These are phyloP conservation scores for Blastobotrys persicus DNA, from an alignment of 1,139 yeast species.

Conservation along the genomic window DNA sequence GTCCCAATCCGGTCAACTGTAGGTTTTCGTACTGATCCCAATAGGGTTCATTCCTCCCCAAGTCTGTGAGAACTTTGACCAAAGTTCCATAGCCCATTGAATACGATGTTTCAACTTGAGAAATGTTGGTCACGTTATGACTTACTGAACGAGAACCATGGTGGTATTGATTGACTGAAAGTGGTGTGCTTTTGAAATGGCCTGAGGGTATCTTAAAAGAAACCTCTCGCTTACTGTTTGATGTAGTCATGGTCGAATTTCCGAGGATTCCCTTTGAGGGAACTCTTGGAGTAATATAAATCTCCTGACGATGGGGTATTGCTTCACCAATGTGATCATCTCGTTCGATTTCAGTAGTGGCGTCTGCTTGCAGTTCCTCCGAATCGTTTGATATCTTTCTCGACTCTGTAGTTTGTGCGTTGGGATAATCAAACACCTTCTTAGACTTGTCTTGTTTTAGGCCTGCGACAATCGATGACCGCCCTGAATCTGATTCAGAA, in stretches of 20 bases:
- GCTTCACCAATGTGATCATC: neutral
- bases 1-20: constrained; percentile 32
- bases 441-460: neutral
- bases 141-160: no score
- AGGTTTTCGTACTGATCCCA: constrained; percentile 39
- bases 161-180: constrained; percentile 2
- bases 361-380: no score
- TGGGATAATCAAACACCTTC: constrained; percentile 6
- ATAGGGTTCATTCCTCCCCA: constrained; percentile 33
- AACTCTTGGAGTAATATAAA: no score
- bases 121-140: constrained; percentile 31
- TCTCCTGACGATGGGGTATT: constrained; percentile 6
- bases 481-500: no score
- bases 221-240: constrained; percentile 23
- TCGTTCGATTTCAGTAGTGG: constrained; percentile 5
- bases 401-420: constrained; percentile 7
- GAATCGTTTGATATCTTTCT: neutral
- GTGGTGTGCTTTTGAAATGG: constrained; percentile 14
- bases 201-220: constrained; percentile 23
- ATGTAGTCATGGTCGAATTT: constrained; percentile 10
- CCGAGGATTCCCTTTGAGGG: constrained; percentile 1
- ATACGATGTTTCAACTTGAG: constrained; percentile 33
- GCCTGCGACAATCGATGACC: no score
- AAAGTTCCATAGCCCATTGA: constrained; percentile 34
- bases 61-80: constrained; percentile 35